phyloP scores from a whole-genome alignment of 2,329 filamentous ascomycete species.

The Pseudocercospora eumusae region DNA sequence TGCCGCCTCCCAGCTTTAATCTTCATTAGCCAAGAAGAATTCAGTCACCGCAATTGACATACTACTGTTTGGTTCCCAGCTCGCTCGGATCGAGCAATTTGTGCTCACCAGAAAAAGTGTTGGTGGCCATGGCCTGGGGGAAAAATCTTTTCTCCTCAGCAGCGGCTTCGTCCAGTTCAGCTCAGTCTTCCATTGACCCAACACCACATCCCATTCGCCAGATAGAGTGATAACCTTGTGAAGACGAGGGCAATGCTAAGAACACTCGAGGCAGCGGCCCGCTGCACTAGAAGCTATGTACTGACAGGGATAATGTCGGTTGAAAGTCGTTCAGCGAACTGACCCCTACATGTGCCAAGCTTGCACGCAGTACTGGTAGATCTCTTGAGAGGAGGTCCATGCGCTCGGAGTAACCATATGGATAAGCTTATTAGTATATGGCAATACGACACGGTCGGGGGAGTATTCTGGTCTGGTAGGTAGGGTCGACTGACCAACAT shows the following conservation, averaged over 20 bases:
- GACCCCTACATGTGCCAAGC: neutral
- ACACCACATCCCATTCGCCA: too few species aligned
- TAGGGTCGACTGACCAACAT: neutral
- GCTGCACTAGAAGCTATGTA: too few species aligned
- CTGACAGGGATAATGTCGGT: neutral
- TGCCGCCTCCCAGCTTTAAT: slow-evolving; percentile 58
- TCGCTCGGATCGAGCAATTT: slow-evolving; percentile 67
- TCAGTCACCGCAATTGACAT: slow-evolving; percentile 42
- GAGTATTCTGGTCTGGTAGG: neutral
- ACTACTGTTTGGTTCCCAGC: slow-evolving; percentile 92
- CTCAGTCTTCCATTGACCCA: too few species aligned
- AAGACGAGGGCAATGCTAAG: neutral
- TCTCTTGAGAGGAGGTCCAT: neutral
- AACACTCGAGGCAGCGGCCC: neutral
- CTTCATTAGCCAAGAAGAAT: neutral
- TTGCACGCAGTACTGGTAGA: neutral
- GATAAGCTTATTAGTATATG: neutral
- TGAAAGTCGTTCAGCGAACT: neutral
- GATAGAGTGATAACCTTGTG: neutral
- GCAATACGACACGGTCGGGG: neutral
- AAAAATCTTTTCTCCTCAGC: neutral
- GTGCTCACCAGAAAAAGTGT: slow-evolving; percentile 17
- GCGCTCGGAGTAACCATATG: too few species aligned
- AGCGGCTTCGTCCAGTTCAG: slow-evolving; percentile 1
- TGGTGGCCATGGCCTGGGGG: slow-evolving; percentile 12